Base-by-base conservation (phyloP, 495 filamentous ascomycete species). In the Penicillium fimorum region DNA sequence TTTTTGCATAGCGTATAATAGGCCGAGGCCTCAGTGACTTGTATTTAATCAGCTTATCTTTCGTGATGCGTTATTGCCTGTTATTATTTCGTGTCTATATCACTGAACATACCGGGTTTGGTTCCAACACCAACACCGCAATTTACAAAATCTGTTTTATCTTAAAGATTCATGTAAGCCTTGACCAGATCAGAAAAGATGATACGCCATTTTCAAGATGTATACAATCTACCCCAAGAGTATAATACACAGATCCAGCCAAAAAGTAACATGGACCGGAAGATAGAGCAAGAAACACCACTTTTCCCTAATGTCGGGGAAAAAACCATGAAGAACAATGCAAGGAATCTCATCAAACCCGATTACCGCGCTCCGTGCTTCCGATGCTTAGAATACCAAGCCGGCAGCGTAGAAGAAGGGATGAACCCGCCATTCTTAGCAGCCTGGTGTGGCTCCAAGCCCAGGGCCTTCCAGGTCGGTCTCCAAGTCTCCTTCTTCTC, bases 401-500 rank as follows among this genome's bases (percentile, higher is more conserved):
- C 52, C 1, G 52, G 52, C 46, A 56, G 61, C 44, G 55, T 57
- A 5, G 56, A 42, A 17, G 40, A 10, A 18, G 35, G 32, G 15
- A 25, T 12, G 20, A 30, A 35, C 7, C n/a, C 30, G 13, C 49
- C 59, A 27, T 46, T 53, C 51, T 52, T 55, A 22, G 35, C 33
- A 30, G 37, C 59, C 47, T 61, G 56, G 43, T 56, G 52, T 47
- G 51, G 72, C 42, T 48, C 59, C 33, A 76, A 37, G 20, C 76
- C 76, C 51, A 79, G 20, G n/a, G 65, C 72, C 68, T 77, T 70
- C 75, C 75, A 79, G 15, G 76, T 77, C 32, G 76, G 74, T 58
- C 69, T 62, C 76, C 76, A 79, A 1, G 62, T 27, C 52, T 68
- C 62, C 57, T 64, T 63, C 11, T 72, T 65, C 43, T 71, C 58